phyloP scores from a whole-genome alignment of 345 rosid species.

The Limnanthes douglasii region DNA sequence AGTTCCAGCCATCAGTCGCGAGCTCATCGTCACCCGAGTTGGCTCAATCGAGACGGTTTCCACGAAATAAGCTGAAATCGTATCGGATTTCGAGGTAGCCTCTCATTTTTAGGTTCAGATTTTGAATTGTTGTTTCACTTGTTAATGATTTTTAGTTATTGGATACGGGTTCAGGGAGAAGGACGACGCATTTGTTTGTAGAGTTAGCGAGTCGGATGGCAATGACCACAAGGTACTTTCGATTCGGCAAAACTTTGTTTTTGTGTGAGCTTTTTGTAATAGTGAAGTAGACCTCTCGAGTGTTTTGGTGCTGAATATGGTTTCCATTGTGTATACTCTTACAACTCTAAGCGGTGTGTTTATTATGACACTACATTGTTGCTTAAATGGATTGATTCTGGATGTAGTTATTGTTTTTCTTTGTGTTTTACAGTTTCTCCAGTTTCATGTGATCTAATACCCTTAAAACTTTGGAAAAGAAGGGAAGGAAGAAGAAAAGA shows the following conservation, averaged over 20 bases:
- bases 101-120: not conserved
- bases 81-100: conserved; percentile 25
- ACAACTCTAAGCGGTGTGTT: not conserved
- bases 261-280: not conserved
- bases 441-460: not conserved
- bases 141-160: not conserved
- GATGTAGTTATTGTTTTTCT: not conserved
- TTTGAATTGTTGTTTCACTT: not conserved
- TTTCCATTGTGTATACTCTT: too few species aligned
- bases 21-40: conserved; percentile 18
- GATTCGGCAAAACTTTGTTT: not conserved
- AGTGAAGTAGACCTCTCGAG: too few species aligned
- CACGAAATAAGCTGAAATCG: conserved; percentile 13
- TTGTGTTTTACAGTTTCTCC: not conserved
- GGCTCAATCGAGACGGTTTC: conserved; percentile 11
- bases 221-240: conserved; percentile 50
- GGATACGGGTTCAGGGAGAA: not conserved
- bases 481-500: not conserved
- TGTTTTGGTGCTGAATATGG: not conserved
- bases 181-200: conserved; percentile 16
- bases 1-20: conserved; percentile 34
- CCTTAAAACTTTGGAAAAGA: not conserved
- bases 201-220: conserved; percentile 51
- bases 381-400: conserved; percentile 1
- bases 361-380: not conserved